These are phyloP conservation scores for Pseudogymnoascus sp. DNA, from an alignment of 2,329 filamentous ascomycete species.

Conservation along the genomic window DNA sequence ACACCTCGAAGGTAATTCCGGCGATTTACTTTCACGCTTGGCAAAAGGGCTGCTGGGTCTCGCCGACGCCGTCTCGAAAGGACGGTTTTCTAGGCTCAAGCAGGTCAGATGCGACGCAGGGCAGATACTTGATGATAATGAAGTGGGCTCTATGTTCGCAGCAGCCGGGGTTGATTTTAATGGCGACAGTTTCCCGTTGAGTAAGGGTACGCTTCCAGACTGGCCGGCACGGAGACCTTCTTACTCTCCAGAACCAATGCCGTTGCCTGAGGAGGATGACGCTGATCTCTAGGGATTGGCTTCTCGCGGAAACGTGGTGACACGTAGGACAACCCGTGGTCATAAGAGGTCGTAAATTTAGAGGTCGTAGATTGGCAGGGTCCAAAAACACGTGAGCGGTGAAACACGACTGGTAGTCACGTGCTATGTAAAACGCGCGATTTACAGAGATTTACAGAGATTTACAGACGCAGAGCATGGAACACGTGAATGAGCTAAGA, in stretches of 20 bases:
- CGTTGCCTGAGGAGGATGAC: background rate
- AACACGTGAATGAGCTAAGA: background rate
- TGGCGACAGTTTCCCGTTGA: background rate
- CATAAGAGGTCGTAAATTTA: background rate
- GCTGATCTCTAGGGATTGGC: background rate
- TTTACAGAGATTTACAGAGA: background rate
- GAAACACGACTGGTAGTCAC: too few relatives aligned
- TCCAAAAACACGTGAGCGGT: background rate
- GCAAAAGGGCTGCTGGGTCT: background rate
- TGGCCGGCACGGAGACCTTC: too few relatives aligned
- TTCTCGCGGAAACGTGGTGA: background rate
- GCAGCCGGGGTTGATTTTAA: background rate
- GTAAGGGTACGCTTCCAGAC: background rate
- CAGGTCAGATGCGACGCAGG: background rate
- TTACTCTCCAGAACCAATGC: background rate
- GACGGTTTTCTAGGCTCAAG: background rate
- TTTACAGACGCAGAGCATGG: background rate
- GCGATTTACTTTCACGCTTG: background rate
- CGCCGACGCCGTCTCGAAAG: background rate
- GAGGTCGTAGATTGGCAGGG: too few relatives aligned
- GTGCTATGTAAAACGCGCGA: background rate
- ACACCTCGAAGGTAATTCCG: background rate
- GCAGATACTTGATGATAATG: background rate
- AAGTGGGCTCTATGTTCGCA: background rate
- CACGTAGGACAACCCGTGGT: too few relatives aligned